Evolutionary conservation across 805 yeast genomes (phyloP).

Genomic region (Yamadazyma nakazawae): DNA sequence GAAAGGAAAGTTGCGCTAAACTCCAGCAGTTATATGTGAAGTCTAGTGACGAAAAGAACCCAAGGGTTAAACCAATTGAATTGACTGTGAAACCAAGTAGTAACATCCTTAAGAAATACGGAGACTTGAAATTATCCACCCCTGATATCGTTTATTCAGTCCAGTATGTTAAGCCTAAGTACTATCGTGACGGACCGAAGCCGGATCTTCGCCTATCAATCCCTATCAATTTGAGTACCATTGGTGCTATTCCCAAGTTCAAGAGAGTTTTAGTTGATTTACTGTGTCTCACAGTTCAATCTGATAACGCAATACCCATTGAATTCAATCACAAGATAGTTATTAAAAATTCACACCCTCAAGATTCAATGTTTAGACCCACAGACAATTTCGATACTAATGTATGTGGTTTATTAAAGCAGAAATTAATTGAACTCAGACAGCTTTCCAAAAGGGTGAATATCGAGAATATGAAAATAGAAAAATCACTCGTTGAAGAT

Average conservation of each 20-base stretch:
- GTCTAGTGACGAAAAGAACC: conserved; percentile 5
- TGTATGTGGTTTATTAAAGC: conserved; percentile 22
- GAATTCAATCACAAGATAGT: conserved; percentile 37
- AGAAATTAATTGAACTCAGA: conserved; percentile 18
- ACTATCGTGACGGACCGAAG: background rate
- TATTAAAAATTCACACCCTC: conserved; percentile 19
- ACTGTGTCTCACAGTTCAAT: conserved; percentile 28
- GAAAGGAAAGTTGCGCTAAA: conserved; percentile 11
- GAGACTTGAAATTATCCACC: conserved; percentile 12
- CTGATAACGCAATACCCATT: conserved; percentile 35
- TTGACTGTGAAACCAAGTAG: conserved; percentile 14
- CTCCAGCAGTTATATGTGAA: conserved; percentile 20
- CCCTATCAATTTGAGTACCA: conserved; percentile 7
- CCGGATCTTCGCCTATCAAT: conserved; percentile 7
- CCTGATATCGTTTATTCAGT: conserved; percentile 18
- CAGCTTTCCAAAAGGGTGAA: conserved; percentile 21
- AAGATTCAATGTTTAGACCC: conserved; percentile 10
- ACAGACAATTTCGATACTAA: conserved; percentile 24
- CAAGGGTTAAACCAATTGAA: conserved; percentile 1
- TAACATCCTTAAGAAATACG: conserved; percentile 1
- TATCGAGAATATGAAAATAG: conserved; percentile 22
- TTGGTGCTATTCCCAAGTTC: conserved; percentile 19
- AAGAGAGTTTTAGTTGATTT: conserved; percentile 25
- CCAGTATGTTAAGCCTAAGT: conserved; percentile 20
- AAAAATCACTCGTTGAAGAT: conserved; percentile 27